Conservation (phyloP, 1,284 basidiomycete species). For the Neotropicomus parvogracilis region DNA sequence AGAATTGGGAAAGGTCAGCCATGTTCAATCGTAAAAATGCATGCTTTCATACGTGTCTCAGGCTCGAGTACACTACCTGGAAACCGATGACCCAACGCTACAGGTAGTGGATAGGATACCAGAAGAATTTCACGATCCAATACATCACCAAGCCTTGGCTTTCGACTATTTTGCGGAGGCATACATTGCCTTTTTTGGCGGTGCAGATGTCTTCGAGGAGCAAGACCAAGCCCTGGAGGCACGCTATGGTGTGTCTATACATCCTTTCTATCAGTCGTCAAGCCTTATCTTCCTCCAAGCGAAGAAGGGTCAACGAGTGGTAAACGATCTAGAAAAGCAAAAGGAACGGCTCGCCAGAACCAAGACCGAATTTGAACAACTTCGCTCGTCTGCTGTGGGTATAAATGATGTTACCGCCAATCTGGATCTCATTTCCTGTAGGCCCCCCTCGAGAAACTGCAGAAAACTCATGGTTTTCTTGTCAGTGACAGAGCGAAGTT, state of each 20-base stretch:
- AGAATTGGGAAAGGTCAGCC: slow-evolving; percentile 68
- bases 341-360: slow-evolving; percentile 43
- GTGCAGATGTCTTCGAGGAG: slow-evolving; percentile 68
- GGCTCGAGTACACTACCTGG: slow-evolving; percentile 50
- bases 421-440: slow-evolving; percentile 28
- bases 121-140: slow-evolving; percentile 67
- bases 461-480: slow-evolving; percentile 54
- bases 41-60: slow-evolving; percentile 15
- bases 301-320: slow-evolving; percentile 61
- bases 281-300: slow-evolving; percentile 39
- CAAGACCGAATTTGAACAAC: slow-evolving; percentile 52
- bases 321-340: slow-evolving; percentile 57
- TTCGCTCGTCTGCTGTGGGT: slow-evolving; percentile 57
- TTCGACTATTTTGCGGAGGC: slow-evolving; percentile 72
- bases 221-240: slow-evolving; percentile 68
- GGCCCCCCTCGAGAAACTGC: slow-evolving; percentile 63
- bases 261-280: background rate
- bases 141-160: slow-evolving; percentile 70
- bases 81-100: slow-evolving; percentile 60
- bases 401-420: background rate
- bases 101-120: slow-evolving; percentile 60
- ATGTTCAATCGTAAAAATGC: background rate
- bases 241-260: slow-evolving; percentile 58
- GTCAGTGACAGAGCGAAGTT: slow-evolving; percentile 68
- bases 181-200: slow-evolving; percentile 70